Evolutionary conservation across 768 basidiomycete species (phyloP).

Genomic region (Strobilomyces echinocephalus): DNA sequence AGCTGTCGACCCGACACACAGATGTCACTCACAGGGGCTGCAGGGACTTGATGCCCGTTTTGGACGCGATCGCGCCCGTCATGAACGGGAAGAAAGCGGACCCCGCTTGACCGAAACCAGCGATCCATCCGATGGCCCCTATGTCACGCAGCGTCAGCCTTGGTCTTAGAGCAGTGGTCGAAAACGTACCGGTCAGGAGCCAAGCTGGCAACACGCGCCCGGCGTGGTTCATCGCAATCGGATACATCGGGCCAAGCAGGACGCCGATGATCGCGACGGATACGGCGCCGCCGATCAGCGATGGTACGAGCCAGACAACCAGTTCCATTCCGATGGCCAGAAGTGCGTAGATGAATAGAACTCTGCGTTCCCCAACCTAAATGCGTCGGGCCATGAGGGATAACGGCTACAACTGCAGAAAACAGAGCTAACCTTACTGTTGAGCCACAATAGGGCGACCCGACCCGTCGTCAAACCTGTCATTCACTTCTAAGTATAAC

Average conservation of each 20-base stretch:
- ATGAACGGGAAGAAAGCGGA: slow-evolving; percentile 70
- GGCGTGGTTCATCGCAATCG: slow-evolving; percentile 63
- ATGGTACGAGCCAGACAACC: slow-evolving; percentile 53
- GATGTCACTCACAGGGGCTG: slow-evolving; percentile 30
- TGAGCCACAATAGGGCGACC: slow-evolving; percentile 50
- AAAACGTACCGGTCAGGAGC: slow-evolving; percentile 46
- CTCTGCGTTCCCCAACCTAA: slow-evolving; percentile 52
- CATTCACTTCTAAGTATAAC: not conserved
- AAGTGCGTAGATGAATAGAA: slow-evolving; percentile 47
- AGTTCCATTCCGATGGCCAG: slow-evolving; percentile 54
- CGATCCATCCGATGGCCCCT: slow-evolving; percentile 64
- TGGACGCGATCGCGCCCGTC: slow-evolving; percentile 62
- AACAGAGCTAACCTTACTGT: slow-evolving; percentile 37
- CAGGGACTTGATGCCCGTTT: slow-evolving; percentile 45
- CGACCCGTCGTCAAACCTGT: slow-evolving; percentile 57
- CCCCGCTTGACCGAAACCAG: slow-evolving; percentile 66
- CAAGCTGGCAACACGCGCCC: slow-evolving; percentile 65
- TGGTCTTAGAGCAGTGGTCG: not conserved
- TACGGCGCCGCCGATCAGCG: slow-evolving; percentile 49
- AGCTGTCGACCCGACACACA: not conserved
- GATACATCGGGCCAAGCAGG: slow-evolving; percentile 49
- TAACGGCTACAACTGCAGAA: not conserved
- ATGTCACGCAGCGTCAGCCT: slow-evolving; percentile 7
- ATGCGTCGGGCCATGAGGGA: not conserved
- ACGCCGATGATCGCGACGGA: slow-evolving; percentile 54